Evolutionary conservation across 2,329 filamentous ascomycete species (phyloP), one percentile per base, ranked within the genome.

Genomic region (Penicillium brasilianum): DNA sequence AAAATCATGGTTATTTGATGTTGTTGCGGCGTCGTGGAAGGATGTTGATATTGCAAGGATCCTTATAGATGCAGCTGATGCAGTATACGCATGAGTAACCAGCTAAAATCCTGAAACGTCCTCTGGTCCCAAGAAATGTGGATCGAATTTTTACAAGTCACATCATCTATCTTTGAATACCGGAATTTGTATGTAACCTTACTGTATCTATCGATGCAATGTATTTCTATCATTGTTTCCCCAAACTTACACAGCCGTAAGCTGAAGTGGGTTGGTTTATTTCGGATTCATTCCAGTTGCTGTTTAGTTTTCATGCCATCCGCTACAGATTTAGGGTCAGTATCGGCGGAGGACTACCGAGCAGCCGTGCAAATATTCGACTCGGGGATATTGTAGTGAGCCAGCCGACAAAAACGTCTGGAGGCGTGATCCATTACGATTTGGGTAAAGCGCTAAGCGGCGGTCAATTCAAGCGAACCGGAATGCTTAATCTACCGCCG

Each of bases 351-450:
- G 65, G 63, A 4, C 57, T 68, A 14, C 67, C 68, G 30, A 59
- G 18, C 30, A 36, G 13, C 20, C 18, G 52, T 3, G 36, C 51
- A 20, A 60, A 68, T 10, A 62, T 69, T 52, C 59, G 64, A 55
- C 58, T 70, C 2, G 68, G 66, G 1, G 62, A 70, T 58, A 49
- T 70, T n/a, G 63, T 69, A 16, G 61, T 67, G 22, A 59, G 59
- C 43, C 52, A 52, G 5, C 59, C 56, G 13, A 7, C 28, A 2
- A 32, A 44, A 7, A 53, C 18, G 8, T 58, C 20, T 34, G 50
- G 60, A n/a, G 62, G 62, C 18, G 62, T 63, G 14, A 52, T 68
- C 14, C 57, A 65, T 22, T 66, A 62, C 28, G 66, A 66, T 44
- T 18, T 58, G 0, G 60, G 66, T 4, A 66, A 66, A 64, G 37